Evolutionary conservation across 495 filamentous ascomycete species (phyloP).

Genomic region (Tuber melanosporum): DNA sequence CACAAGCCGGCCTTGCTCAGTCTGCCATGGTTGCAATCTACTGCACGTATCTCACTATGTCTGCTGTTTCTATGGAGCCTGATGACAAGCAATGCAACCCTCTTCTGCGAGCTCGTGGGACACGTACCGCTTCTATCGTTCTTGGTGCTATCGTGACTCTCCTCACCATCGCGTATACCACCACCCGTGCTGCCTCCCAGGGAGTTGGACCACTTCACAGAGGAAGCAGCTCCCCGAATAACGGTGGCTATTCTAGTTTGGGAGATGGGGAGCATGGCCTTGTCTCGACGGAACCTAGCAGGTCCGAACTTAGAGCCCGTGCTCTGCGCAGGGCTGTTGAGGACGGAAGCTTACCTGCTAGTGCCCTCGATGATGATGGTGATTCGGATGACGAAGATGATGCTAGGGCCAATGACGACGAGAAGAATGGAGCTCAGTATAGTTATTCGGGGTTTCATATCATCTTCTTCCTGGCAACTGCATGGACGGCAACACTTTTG

Average conservation of each 20-base stretch:
- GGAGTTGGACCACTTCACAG: constrained; percentile 71
- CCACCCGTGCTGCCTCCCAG: constrained; percentile 91
- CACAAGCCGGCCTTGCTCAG: constrained; percentile 87
- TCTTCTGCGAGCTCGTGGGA: constrained; percentile 76
- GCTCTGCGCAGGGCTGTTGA: constrained; percentile 88
- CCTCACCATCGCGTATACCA: constrained; percentile 95
- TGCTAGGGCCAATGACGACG: constrained; percentile 69
- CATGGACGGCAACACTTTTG: constrained; percentile 89
- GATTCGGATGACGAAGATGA: constrained; percentile 60
- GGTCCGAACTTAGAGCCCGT: constrained; percentile 85
- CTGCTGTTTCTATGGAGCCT: constrained; percentile 96
- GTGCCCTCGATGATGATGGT: constrained; percentile 74
- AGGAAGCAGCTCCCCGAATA: constrained; percentile 55
- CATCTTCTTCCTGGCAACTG: constrained; percentile 93
- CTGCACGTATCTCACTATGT: constrained; percentile 98
- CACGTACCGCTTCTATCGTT: constrained; percentile 81
- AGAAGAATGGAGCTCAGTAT: constrained; percentile 83
- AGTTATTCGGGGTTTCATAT: constrained; percentile 95
- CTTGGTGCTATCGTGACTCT: constrained; percentile 93
- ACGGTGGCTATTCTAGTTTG: constrained; percentile 53
- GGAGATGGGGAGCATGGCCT: constrained; percentile 71
- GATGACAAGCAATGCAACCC: constrained; percentile 95
- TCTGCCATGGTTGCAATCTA: constrained; percentile 96
- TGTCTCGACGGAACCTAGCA: constrained; percentile 78
- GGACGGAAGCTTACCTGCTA: constrained; percentile 81